phyloP scores from a whole-genome alignment of 345 rosid genomes.

The Geranium rotundifolium region DNA sequence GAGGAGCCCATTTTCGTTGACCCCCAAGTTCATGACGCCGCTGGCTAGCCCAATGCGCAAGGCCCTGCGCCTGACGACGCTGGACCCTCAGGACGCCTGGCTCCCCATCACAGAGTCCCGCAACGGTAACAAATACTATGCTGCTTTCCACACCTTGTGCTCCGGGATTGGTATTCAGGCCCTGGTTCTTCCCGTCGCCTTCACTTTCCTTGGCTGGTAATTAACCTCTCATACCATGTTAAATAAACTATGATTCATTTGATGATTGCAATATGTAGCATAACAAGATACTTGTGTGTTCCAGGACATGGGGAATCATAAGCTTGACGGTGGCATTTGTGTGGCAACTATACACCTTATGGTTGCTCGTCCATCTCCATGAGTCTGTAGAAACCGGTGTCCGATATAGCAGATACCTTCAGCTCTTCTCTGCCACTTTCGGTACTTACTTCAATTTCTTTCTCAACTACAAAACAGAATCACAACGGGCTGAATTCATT shows the following conservation, averaged over 20 bases:
- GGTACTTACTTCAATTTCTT: too few relatives aligned
- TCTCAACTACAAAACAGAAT: too few relatives aligned
- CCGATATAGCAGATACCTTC: conserved; percentile 66
- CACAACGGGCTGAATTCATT: too few relatives aligned
- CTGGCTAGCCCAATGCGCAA: conserved; percentile 10
- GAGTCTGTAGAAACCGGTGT: conserved; percentile 40
- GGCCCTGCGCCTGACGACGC: conserved; percentile 14
- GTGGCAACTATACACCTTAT: conserved; percentile 76
- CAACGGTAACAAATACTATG: conserved; percentile 14
- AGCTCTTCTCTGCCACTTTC: conserved; percentile 44
- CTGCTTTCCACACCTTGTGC: conserved; percentile 21
- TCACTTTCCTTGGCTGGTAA: conserved; percentile 18
- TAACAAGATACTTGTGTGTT: too few relatives aligned
- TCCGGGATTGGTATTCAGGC: conserved; percentile 23
- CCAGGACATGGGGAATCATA: conserved; percentile 71
- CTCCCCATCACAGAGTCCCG: conserved; percentile 18
- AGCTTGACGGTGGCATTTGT: conserved; percentile 39
- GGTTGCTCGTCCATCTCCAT: conserved; percentile 71
- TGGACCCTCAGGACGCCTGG: conserved; percentile 18
- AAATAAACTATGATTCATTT: too few relatives aligned
- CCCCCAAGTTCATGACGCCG: conserved; percentile 8
- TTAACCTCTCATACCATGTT: neutral
- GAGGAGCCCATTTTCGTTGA: conserved; percentile 3
- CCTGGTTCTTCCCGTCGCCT: conserved; percentile 17
- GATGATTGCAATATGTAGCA: too few relatives aligned